Evolutionary conservation across 1,284 basidiomycete genomes (phyloP).

Genomic region (Tilletia walkeri): DNA sequence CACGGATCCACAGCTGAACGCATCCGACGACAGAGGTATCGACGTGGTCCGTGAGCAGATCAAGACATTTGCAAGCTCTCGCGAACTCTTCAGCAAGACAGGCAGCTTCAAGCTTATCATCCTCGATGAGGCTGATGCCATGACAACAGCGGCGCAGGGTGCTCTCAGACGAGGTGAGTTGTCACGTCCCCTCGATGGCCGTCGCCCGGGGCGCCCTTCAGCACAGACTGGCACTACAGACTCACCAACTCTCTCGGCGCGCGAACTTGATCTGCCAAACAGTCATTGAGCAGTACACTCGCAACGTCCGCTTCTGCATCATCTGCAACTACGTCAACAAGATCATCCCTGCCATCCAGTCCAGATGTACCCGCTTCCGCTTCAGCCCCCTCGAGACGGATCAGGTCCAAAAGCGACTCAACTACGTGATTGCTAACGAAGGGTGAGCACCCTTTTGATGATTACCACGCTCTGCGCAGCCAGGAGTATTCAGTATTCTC

Average conservation of each 20-base stretch:
- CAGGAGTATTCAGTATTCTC: neutral
- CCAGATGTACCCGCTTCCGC: constrained; percentile 88
- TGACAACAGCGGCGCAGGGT: constrained; percentile 96
- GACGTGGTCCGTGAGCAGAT: constrained; percentile 98
- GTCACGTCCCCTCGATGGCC: neutral
- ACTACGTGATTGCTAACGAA: constrained; percentile 79
- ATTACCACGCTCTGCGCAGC: too few relatives aligned
- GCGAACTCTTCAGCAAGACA: constrained; percentile 66
- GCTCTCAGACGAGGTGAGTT: constrained; percentile 76
- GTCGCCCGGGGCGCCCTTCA: too few relatives aligned
- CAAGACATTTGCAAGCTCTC: constrained; percentile 95
- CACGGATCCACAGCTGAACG: constrained; percentile 69
- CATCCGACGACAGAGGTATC: constrained; percentile 95
- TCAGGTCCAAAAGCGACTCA: constrained; percentile 80
- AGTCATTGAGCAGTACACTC: constrained; percentile 98
- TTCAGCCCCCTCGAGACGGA: constrained; percentile 88
- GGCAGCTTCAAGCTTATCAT: constrained; percentile 86
- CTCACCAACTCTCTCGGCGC: neutral
- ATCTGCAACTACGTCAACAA: constrained; percentile 99
- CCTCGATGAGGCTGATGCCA: constrained; percentile 98
- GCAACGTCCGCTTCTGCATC: constrained; percentile 98
- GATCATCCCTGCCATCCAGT: constrained; percentile 96
- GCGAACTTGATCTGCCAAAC: neutral
- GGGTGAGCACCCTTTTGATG: constrained; percentile 62
- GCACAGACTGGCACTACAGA: neutral